A percentile compares a stretch with the other conserved stretches of the same genome.
These are phyloP conservation scores for Calvatia gigantea DNA, from an alignment of 768 basidiomycete species.

Conservation along the genomic window DNA sequence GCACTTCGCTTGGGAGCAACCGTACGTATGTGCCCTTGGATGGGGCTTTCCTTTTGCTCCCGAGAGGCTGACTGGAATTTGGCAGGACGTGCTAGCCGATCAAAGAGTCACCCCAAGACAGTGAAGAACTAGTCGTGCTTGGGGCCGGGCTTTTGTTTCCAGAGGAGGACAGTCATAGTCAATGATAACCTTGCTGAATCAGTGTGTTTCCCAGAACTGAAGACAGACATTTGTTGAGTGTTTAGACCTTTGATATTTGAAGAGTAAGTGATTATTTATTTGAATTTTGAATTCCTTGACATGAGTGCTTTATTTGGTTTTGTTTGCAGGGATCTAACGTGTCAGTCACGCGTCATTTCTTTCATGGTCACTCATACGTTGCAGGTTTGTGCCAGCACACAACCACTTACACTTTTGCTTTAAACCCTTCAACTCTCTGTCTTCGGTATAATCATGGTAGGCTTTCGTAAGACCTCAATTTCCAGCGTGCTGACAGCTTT, in stretches of 20 bases:
- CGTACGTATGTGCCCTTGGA: too few relatives aligned
- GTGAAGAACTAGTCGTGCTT: too few relatives aligned
- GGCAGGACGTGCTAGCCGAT: too few relatives aligned
- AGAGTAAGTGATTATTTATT: too few relatives aligned
- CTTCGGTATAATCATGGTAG: slow-evolving; percentile 33
- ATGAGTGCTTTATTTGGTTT: not conserved
- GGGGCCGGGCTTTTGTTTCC: not conserved
- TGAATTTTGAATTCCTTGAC: too few relatives aligned
- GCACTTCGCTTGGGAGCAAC: not conserved
- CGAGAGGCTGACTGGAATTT: not conserved
- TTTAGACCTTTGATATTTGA: too few relatives aligned
- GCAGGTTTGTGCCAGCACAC: slow-evolving; percentile 29
- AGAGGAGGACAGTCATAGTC: not conserved
- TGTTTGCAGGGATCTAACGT: slow-evolving; percentile 20
- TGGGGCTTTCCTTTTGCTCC: not conserved
- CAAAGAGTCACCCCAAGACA: too few relatives aligned
- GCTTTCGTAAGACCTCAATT: slow-evolving; percentile 10
- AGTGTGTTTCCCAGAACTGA: too few relatives aligned
- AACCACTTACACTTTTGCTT: slow-evolving; percentile 17
- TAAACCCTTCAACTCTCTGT: slow-evolving; percentile 17
- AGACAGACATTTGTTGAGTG: too few relatives aligned
- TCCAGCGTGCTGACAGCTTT: not conserved
- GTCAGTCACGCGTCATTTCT: slow-evolving; percentile 24
- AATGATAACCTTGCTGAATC: too few relatives aligned
- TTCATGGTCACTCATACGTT: slow-evolving; percentile 28